A percentile compares a stretch with the other conserved stretches of the same genome.
These are phyloP conservation scores for Blastocladiella britannica DNA, from an alignment of 192 early-diverging fungal species.

Conservation along the genomic window DNA sequence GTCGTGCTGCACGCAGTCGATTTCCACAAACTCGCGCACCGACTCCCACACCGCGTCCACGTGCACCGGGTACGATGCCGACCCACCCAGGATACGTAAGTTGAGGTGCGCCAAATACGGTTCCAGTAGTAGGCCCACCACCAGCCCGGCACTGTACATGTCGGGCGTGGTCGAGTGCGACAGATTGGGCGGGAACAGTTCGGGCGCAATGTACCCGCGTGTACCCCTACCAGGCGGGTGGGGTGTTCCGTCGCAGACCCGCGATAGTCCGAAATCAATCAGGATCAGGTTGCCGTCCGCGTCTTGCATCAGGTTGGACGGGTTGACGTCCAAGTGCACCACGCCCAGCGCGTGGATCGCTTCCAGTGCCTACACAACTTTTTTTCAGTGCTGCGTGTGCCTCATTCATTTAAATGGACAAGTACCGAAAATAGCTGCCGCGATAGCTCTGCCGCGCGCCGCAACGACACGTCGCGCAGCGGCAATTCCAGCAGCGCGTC, in stretches of 20 bases:
- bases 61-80: conserved; percentile 4
- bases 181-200: conserved; percentile 19
- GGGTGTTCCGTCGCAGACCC: conserved; percentile 10
- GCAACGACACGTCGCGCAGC: background rate
- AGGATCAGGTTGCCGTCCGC: conserved; percentile 29
- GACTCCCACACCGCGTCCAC: background rate
- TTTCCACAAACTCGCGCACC: background rate
- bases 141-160: conserved; percentile 43
- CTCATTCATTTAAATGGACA: too few species aligned
- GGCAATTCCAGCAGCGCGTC: background rate
- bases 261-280: conserved; percentile 58
- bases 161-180: conserved; percentile 28
- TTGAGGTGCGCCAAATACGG: conserved; percentile 37
- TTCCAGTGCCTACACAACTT: too few species aligned
- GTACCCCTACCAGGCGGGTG: conserved; percentile 43
- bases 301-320: conserved; percentile 40
- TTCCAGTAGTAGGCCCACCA: conserved; percentile 55
- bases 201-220: conserved; percentile 51
- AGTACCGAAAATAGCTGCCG: background rate
- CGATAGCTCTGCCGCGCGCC: background rate
- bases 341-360: conserved; percentile 38
- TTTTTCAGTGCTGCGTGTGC: too few species aligned
- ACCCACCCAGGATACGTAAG: conserved; percentile 46
- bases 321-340: conserved; percentile 46
- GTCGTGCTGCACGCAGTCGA: background rate